Evolutionary conservation across 371 early-diverging fungal genomes (phyloP), one percentile per base, ranked within the genome.

Genomic region (Apophysomyces variabilis): DNA sequence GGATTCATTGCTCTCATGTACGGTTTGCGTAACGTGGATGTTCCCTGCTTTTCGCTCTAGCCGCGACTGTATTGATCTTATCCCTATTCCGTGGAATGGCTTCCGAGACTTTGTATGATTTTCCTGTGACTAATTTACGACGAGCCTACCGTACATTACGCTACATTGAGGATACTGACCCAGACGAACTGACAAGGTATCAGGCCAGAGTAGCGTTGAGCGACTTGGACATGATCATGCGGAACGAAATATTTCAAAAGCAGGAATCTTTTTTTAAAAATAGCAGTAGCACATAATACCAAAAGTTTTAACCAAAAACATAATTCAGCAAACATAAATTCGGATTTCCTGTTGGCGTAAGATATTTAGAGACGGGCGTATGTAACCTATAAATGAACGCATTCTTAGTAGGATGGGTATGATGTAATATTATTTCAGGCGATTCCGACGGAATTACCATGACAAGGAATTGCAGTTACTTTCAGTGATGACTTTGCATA

Each of bases 11-110:
- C n/a, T 54, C 57, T 4, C 8, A 38, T 8, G 13, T 21, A 26
- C 32, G 32, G 32, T 21, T 59, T 38, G 44, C 21, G 38, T 26
- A 45, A 32, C n/a, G 54, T 61, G 18, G 32, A 38, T 16, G 57
- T 39, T 58, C 21, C 38, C 26, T 41, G 57, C 60, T 9, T 61
- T 60, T 50, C 39, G n/a, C 44, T 57, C 66, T 70, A 62, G 93
- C 91, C 6, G 89, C 91, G 0, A 84, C 87, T 21, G 88, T 92
- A 50, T 70, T 92, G 16, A 82, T 92, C 44, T 67, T 90, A 43
- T 80, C 83, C 6, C 65, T 95, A 59, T 83, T 94, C 62, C 82
- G 92, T 39, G 94, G 91, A 11, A 74, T 92, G 18, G 87, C 82
- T 1, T 66, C 69, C 11, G 80, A 88, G 9, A 75, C 88, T 16